These are phyloP conservation scores for Sporothrix inflata DNA, from an alignment of 2,329 filamentous ascomycete species.

Conservation along the genomic window DNA sequence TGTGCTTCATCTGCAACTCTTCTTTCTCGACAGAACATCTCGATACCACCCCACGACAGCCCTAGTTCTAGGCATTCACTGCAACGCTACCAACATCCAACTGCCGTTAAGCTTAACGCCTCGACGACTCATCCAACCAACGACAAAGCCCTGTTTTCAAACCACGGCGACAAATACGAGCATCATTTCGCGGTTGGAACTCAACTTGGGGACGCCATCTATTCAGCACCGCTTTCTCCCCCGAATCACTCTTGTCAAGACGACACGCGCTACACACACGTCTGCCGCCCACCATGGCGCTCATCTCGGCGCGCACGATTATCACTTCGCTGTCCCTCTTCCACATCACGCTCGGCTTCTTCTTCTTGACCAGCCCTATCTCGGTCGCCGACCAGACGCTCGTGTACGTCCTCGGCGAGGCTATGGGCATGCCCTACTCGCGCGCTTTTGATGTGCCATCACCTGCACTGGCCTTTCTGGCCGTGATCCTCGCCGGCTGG, in stretches of 20 bases:
- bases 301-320: conserved; percentile 79
- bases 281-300: conserved; percentile 63
- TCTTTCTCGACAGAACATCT: neutral
- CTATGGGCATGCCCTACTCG: conserved; percentile 75
- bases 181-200: neutral
- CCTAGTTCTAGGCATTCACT: neutral
- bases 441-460: conserved; percentile 69
- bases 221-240: neutral
- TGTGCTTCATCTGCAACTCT: neutral
- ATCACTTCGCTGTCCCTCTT: conserved; percentile 82
- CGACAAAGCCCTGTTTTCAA: too few relatives aligned
- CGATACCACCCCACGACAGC: neutral
- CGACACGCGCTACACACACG: neutral
- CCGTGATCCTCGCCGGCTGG: conserved; percentile 65
- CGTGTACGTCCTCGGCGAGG: conserved; percentile 79
- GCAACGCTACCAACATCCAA: conserved; percentile 2
- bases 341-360: conserved; percentile 80
- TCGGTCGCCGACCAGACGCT: conserved; percentile 77
- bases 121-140: neutral
- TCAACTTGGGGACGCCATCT: neutral
- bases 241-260: too few relatives aligned
- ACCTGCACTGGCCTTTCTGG: conserved; percentile 73
- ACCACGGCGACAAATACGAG: neutral
- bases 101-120: neutral
- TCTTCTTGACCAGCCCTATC: conserved; percentile 75